Percentiles rank a stretch among this genome's conserved stretches.
Evolutionary conservation across 305 asterid species (phyloP).

Genomic region (Fraxinus greggii): DNA sequence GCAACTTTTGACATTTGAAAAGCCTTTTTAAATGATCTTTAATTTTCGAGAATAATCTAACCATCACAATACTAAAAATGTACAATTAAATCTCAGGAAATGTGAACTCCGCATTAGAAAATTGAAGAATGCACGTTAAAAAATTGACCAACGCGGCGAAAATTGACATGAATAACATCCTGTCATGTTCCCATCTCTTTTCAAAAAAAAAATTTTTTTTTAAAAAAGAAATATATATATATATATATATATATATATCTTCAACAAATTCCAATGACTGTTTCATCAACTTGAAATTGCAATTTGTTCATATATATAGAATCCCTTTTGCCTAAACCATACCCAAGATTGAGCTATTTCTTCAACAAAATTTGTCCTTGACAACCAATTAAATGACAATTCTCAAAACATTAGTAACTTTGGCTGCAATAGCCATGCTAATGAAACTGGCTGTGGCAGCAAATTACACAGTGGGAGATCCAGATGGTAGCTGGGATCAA

Average conservation of each 20-base stretch:
- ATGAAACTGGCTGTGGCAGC: conserved; percentile 39
- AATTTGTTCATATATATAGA: neutral
- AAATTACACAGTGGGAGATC: conserved; percentile 52
- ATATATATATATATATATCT: too few relatives aligned
- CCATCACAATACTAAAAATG: neutral
- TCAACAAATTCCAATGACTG: neutral
- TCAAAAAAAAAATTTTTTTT: conserved; percentile 13
- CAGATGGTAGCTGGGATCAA: conserved; percentile 59
- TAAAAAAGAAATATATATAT: too few relatives aligned
- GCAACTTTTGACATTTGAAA: neutral
- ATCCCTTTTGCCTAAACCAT: neutral
- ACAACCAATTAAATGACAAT: conserved; percentile 25
- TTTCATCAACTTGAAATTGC: neutral
- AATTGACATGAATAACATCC: conserved; percentile 13
- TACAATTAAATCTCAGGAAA: neutral
- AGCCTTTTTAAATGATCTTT: neutral
- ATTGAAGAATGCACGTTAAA: neutral
- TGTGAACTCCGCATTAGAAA: neutral
- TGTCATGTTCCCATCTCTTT: conserved; percentile 3
- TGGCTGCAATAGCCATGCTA: conserved; percentile 23
- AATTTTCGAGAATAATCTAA: neutral
- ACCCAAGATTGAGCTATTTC: neutral
- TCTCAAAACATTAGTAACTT: conserved; percentile 21
- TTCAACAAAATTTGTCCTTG: neutral
- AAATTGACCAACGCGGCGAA: neutral